Base-by-base conservation (phyloP, 164 flowering plant species). In the Annona squamosa region DNA sequence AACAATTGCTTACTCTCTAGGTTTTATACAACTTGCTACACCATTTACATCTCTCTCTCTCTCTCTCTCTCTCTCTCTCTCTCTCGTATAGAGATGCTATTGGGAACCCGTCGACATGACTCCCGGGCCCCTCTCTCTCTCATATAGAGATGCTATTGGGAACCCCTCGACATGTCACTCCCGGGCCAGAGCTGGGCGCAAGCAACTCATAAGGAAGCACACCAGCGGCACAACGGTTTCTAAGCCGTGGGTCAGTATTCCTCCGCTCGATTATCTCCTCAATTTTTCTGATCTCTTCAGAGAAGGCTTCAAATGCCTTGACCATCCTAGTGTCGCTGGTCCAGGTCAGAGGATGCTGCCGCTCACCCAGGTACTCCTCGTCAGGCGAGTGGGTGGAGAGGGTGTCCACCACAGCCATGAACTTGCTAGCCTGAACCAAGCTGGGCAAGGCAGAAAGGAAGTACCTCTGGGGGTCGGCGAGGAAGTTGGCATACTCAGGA, bases 101-200 rank as follows among this genome's bases (percentile, higher is more conserved):
- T 95, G 1, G 99, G 99, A 1, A 95, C 89, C 4, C 99, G 98
- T 82, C 93, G 84, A 57, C 96, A 87, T 0, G 99, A 91, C 97
- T 0, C 99, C 98, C 0, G 94, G 90, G 18, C 76, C 37, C 37
- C 37, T 26, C 37, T 26, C 37, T 26, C 9, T 7, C 65, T 71
- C 70, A 92, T 44, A 89, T 92, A 2, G 93, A 87, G 37, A 88
- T 83, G 68, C 94, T 90, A 76, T 95, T 95, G 1, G 99, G 99
- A 1, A 95, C 89, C 4, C 99, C 99, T 82, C 93, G 84, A 57
- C 96, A 87, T 0, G 99, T 95, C 0, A 91, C 97, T 0, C 99
- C 98, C 0, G 94, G 90, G 18, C 76, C 97, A 0, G 98, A 93
- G 72, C 94, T 93, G 0, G 99, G 99, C 45, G 85, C 86, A 4